A percentile compares a stretch with the other conserved stretches of the same genome.
Conservation (phyloP, 352 stramenopile species). For the Pythium apleroticum region DNA sequence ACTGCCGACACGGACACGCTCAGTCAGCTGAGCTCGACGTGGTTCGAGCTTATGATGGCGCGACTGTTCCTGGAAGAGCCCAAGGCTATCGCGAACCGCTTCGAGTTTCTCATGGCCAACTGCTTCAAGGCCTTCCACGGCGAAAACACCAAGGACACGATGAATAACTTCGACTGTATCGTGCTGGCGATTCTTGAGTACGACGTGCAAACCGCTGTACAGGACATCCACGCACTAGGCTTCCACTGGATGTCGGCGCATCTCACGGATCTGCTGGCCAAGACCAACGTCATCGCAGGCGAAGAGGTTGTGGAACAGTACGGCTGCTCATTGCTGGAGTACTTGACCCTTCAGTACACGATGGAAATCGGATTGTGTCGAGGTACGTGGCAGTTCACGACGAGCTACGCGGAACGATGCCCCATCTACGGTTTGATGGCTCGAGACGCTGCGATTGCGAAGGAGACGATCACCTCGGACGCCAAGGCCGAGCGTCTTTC, state of each 20-base stretch:
- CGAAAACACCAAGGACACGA: conserved; percentile 31
- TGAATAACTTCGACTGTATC: conserved; percentile 85
- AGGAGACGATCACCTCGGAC: conserved; percentile 53
- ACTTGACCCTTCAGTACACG: conserved; percentile 64
- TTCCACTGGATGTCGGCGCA: conserved; percentile 81
- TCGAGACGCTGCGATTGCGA: conserved; percentile 39
- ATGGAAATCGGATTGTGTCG: conserved; percentile 59
- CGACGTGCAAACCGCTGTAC: conserved; percentile 65
- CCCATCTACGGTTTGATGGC: conserved; percentile 48
- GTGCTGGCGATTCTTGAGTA: conserved; percentile 77
- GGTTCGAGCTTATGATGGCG: conserved; percentile 86
- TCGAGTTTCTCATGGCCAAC: conserved; percentile 79
- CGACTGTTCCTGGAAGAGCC: conserved; percentile 70
- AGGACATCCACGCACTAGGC: conserved; percentile 61
- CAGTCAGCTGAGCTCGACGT: conserved; percentile 41
- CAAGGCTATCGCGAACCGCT: conserved; percentile 69
- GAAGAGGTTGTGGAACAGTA: conserved; percentile 45
- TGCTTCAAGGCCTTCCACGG: conserved; percentile 56
- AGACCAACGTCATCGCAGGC: conserved; percentile 47
- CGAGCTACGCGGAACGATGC: conserved; percentile 67
- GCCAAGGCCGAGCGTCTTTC: conserved; percentile 61
- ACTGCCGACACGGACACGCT: conserved; percentile 47
- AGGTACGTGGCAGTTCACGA: conserved; percentile 65
- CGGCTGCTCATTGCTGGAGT: conserved; percentile 57
- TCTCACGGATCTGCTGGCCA: conserved; percentile 58